A percentile compares a stretch with the other conserved stretches of the same genome.
Conservation (phyloP, 192 early-diverging fungal genomes). For the Helicostylum pulchrum region DNA sequence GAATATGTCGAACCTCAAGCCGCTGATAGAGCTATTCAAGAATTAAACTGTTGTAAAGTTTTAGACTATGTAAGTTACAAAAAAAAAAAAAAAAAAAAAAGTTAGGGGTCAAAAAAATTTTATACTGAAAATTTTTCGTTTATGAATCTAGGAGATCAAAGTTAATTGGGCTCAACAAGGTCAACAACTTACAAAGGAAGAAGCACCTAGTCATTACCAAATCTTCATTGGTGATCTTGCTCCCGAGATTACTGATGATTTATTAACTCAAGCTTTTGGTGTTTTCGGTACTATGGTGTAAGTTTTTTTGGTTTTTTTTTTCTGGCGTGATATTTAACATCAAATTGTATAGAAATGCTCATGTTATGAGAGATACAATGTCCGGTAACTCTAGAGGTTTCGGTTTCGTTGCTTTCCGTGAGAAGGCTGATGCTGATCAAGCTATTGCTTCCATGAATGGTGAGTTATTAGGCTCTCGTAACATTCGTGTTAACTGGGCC, state of each 20-base stretch:
- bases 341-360: slow-evolving; percentile 63
- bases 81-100: neutral
- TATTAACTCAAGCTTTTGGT: slow-evolving; percentile 74
- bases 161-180: slow-evolving; percentile 32
- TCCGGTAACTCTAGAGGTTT: slow-evolving; percentile 89
- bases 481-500: slow-evolving; percentile 91
- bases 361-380: slow-evolving; percentile 88
- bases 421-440: slow-evolving; percentile 81
- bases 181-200: slow-evolving; percentile 27
- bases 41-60: slow-evolving; percentile 65
- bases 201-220: slow-evolving; percentile 59
- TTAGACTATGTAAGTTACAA: slow-evolving; percentile 50
- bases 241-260: slow-evolving; percentile 80
- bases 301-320: slow-evolving; percentile 22
- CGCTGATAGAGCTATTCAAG: slow-evolving; percentile 72
- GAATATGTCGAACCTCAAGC: slow-evolving; percentile 68
- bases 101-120: neutral
- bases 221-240: slow-evolving; percentile 91
- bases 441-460: slow-evolving; percentile 87
- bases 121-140: neutral
- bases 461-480: slow-evolving; percentile 78
- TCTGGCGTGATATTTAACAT: neutral
- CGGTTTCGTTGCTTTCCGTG: slow-evolving; percentile 88
- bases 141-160: slow-evolving; percentile 23
- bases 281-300: slow-evolving; percentile 70